Evolutionary conservation across 202 grass and related monocot genomes (phyloP).

Genomic region (Panicum virgatum): DNA sequence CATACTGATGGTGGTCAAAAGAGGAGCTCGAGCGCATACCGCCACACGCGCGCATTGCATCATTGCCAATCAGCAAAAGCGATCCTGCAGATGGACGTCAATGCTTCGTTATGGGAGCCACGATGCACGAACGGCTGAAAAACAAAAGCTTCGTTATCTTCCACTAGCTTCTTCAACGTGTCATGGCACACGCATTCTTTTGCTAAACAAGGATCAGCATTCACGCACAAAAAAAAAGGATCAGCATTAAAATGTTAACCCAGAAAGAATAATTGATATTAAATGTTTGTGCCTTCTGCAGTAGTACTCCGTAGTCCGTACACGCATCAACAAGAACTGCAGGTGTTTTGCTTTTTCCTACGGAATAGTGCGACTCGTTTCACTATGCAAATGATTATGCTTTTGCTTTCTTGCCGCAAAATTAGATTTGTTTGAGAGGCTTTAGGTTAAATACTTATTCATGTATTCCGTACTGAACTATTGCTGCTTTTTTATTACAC

Average conservation of each 20-base stretch:
- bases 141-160: constrained; percentile 7
- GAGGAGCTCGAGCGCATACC: neutral
- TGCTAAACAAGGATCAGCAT: neutral
- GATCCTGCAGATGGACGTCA: constrained; percentile 34
- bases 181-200: neutral
- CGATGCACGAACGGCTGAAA: constrained; percentile 22
- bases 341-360: neutral
- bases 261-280: neutral
- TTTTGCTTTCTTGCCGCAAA: neutral
- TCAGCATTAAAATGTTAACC: no score
- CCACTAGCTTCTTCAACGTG: constrained; percentile 7
- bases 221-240: no score
- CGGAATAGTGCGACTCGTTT: neutral
- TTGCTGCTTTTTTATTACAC: neutral
- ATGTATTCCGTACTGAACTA: neutral
- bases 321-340: neutral
- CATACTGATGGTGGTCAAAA: constrained; percentile 2
- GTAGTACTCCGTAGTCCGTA: neutral
- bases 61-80: constrained; percentile 48
- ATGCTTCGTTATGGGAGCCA: constrained; percentile 38
- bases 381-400: neutral
- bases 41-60: constrained; percentile 29
- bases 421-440: neutral
- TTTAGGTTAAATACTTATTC: no score
- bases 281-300: neutral